Conservation (phyloP, 2,329 filamentous ascomycete species). For the Septoria linicola region DNA sequence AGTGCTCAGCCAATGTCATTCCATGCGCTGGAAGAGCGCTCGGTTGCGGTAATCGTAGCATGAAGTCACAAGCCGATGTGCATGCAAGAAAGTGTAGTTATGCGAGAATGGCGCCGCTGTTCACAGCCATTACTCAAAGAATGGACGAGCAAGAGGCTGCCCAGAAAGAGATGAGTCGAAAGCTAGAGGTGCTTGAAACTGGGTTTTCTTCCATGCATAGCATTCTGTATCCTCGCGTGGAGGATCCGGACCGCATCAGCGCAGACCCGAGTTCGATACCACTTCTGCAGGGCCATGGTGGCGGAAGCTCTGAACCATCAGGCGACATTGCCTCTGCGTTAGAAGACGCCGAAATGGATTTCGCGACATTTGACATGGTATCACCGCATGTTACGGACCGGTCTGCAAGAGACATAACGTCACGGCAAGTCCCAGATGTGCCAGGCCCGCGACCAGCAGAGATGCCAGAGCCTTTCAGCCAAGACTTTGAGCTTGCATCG, state of each 20-base stretch:
- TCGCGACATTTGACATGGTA: background rate
- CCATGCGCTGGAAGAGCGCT: constrained; percentile 46
- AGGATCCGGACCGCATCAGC: constrained; percentile 25
- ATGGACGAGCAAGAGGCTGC: constrained; percentile 46
- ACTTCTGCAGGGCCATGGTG: constrained; percentile 17
- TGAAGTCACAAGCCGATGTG: constrained; percentile 41
- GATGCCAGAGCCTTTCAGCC: constrained; percentile 27
- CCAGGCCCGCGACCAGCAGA: constrained; percentile 27
- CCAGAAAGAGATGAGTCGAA: constrained; percentile 45
- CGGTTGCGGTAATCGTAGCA: constrained; percentile 45
- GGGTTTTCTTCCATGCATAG: constrained; percentile 46
- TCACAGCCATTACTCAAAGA: constrained; percentile 45
- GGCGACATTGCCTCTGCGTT: constrained; percentile 1
- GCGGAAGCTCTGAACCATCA: background rate
- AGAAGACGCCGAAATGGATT: constrained; percentile 2
- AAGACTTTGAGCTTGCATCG: constrained; percentile 32
- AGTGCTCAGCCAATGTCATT: constrained; percentile 45
- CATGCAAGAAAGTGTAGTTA: constrained; percentile 47
- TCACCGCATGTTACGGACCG: background rate
- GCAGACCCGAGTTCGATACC: constrained; percentile 29
- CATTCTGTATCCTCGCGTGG: constrained; percentile 36
- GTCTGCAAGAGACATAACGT: constrained; percentile 2
- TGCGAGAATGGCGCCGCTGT: constrained; percentile 48
- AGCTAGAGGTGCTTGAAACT: constrained; percentile 47
- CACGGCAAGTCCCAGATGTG: constrained; percentile 18